phyloP scores from a whole-genome alignment of 2,329 filamentous ascomycete species.

The Ilyonectria robusta region DNA sequence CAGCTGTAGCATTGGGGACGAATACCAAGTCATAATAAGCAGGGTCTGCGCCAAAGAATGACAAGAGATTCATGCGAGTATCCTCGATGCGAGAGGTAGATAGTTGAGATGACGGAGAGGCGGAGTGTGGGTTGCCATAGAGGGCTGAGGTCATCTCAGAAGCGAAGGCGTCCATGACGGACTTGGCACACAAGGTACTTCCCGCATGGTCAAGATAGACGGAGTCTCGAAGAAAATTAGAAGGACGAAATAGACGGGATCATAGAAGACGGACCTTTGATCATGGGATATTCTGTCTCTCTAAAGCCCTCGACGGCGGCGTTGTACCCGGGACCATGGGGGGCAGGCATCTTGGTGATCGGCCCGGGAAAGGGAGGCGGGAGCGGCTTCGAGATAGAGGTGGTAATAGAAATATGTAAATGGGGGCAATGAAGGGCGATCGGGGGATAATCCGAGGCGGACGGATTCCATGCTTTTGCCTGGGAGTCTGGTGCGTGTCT shows the following conservation, averaged over 20 bases:
- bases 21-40: constrained; percentile 90
- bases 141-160: constrained; percentile 83
- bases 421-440: background rate
- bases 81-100: constrained; percentile 83
- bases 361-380: background rate
- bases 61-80: constrained; percentile 77
- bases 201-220: constrained; percentile 95
- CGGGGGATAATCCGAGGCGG: background rate
- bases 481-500: background rate
- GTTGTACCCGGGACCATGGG: constrained; percentile 65
- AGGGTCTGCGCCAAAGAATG: constrained; percentile 86
- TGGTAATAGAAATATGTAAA: background rate
- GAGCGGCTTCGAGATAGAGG: background rate
- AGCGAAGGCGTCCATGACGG: constrained; percentile 84
- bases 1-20: constrained; percentile 92
- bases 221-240: constrained; percentile 64
- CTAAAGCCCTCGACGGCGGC: constrained; percentile 71
- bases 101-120: constrained; percentile 83
- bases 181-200: constrained; percentile 87
- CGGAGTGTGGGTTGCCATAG: constrained; percentile 94
- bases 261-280: constrained; percentile 66
- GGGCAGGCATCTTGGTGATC: constrained; percentile 18
- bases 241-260: background rate
- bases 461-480: constrained; percentile 4
- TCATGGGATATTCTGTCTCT: constrained; percentile 76